A percentile compares a stretch with the other conserved stretches of the same genome.
phyloP scores from a whole-genome alignment of 306 rosid genomes.

The Medicago arabica region DNA sequence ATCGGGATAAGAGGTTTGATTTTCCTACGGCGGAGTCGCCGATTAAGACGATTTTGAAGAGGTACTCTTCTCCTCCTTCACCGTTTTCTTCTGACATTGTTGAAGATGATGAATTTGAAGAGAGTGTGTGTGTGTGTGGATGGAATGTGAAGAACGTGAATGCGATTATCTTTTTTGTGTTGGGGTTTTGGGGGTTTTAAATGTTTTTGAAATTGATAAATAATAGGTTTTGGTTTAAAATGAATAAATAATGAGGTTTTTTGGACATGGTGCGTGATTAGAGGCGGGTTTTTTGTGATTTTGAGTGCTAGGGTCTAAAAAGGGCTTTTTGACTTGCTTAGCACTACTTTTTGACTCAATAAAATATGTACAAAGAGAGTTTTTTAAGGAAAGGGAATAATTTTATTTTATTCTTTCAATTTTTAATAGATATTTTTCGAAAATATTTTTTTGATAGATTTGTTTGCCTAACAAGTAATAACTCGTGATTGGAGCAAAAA shows the following conservation, averaged over 20 bases:
- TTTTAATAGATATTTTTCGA: too few species aligned
- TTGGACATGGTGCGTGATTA: constrained; percentile 39
- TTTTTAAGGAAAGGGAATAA: not conserved
- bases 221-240: too few species aligned
- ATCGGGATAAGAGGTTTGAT: constrained; percentile 80
- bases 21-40: constrained; percentile 97
- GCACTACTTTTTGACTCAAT: not conserved
- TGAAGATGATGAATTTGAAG: not conserved
- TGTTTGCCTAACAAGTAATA: too few species aligned
- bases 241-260: not conserved
- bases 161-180: not conserved
- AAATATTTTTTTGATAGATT: too few species aligned
- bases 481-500: too few species aligned
- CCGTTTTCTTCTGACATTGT: constrained; percentile 38
- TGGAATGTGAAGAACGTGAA: constrained; percentile 29
- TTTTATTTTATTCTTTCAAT: too few species aligned
- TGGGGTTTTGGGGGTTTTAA: constrained; percentile 17
- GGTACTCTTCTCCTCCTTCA: constrained; percentile 66
- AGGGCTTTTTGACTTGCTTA: not conserved
- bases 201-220: not conserved
- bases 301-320: not conserved
- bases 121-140: constrained; percentile 8
- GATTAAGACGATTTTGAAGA: constrained; percentile 84
- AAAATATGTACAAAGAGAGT: not conserved
- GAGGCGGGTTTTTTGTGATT: constrained; percentile 39